Conservation (phyloP, 768 basidiomycete species). For the Cystofilobasidium capitatum region DNA sequence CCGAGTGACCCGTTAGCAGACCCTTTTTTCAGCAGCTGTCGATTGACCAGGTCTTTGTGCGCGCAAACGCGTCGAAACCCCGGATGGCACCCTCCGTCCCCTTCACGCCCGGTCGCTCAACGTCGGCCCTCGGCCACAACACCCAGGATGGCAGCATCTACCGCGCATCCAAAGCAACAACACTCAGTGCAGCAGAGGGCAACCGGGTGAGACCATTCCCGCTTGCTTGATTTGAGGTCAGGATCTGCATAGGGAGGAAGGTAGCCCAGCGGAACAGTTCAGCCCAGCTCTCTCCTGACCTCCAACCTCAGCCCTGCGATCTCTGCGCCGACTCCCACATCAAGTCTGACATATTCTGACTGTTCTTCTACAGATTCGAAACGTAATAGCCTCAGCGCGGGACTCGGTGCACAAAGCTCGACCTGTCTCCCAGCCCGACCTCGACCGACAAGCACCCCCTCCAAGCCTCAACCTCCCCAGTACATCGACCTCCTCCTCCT, state of each 20-base stretch:
- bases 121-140: not conserved
- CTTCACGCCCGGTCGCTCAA: not conserved
- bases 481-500: not conserved
- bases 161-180: not conserved
- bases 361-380: not conserved
- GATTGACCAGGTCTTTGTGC: too few relatives aligned
- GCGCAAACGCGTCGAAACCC: not conserved
- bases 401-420: slow-evolving; percentile 9
- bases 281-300: too few relatives aligned
- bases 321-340: too few relatives aligned
- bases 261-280: too few relatives aligned
- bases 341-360: too few relatives aligned
- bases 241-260: too few relatives aligned
- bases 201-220: not conserved
- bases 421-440: not conserved
- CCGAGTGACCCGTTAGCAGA: too few relatives aligned
- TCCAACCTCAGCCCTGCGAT: too few relatives aligned
- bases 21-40: too few relatives aligned
- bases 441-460: not conserved
- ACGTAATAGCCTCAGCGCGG: not conserved
- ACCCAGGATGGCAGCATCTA: not conserved
- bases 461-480: not conserved
- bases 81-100: not conserved
- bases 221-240: not conserved
- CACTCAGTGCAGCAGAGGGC: not conserved